phyloP scores from a whole-genome alignment of 2,329 filamentous ascomycete species.

The Hymenotorrendiella dingleyae region DNA sequence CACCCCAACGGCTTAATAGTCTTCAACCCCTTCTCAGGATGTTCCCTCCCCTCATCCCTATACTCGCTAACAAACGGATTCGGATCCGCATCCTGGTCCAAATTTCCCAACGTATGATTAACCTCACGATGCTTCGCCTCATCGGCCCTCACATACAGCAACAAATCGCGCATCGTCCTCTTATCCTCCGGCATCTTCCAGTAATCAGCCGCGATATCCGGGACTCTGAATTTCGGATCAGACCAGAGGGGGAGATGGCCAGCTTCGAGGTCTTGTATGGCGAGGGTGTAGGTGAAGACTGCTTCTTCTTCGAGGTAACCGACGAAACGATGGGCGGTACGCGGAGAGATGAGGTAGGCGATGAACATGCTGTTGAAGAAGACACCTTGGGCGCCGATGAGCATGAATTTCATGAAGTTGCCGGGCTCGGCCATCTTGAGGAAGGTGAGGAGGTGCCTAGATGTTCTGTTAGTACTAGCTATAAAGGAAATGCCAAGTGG shows the following conservation, averaged over 20 bases:
- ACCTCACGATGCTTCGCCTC: constrained; percentile 88
- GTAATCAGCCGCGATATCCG: constrained; percentile 85
- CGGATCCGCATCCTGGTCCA: constrained; percentile 80
- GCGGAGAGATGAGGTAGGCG: constrained; percentile 78
- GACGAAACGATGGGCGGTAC: constrained; percentile 89
- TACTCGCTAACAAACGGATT: constrained; percentile 88
- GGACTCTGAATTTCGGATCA: constrained; percentile 62
- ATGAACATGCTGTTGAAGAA: constrained; percentile 96
- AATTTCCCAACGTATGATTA: constrained; percentile 88
- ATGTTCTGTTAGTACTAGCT: too few relatives aligned
- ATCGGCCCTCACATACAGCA: constrained; percentile 85
- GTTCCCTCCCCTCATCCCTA: constrained; percentile 59
- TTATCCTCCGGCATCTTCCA: constrained; percentile 89
- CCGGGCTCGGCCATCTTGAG: constrained; percentile 78
- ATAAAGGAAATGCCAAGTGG: not conserved
- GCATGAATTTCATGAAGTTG: constrained; percentile 86
- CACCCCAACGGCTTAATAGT: constrained; percentile 65
- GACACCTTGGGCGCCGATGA: constrained; percentile 86
- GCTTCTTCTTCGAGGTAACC: constrained; percentile 97
- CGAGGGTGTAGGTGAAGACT: constrained; percentile 88
- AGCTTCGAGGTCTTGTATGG: constrained; percentile 78
- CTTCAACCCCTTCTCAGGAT: constrained; percentile 63
- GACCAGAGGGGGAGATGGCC: constrained; percentile 82
- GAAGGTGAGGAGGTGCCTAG: constrained; percentile 86
- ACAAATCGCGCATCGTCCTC: constrained; percentile 76